phyloP scores from a whole-genome alignment of 305 asterid species.

The Vinca major region DNA sequence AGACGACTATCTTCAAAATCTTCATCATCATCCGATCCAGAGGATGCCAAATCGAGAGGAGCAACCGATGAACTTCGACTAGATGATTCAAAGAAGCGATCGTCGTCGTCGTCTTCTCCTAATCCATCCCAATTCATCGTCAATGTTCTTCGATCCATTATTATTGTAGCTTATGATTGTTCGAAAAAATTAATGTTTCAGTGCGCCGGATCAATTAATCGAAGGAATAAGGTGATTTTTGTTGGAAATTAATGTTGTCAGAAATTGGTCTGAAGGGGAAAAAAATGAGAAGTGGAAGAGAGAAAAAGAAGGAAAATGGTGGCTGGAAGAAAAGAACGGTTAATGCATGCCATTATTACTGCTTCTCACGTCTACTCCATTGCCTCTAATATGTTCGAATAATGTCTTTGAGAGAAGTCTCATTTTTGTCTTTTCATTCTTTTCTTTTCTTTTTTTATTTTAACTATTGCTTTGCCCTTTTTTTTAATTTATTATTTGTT shows the following conservation, averaged over 20 bases:
- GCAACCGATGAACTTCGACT: conserved; percentile 48
- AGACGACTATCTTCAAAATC: conserved; percentile 67
- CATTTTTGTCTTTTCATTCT: too few relatives aligned
- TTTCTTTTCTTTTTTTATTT: background rate
- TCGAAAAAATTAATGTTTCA: background rate
- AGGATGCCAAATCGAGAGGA: conserved; percentile 40
- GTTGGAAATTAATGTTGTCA: conserved; percentile 8
- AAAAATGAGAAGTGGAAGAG: conserved; percentile 40
- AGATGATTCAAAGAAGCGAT: conserved; percentile 58
- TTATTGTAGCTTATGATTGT: conserved; percentile 21
- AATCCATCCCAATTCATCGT: conserved; percentile 88
- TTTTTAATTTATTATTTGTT: too few relatives aligned
- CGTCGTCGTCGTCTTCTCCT: conserved; percentile 71
- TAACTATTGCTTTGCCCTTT: too few relatives aligned
- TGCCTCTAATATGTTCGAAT: background rate
- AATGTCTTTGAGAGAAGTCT: background rate
- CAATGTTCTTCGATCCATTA: conserved; percentile 62
- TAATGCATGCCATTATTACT: conserved; percentile 13
- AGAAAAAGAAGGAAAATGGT: conserved; percentile 45
- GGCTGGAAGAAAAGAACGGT: conserved; percentile 12
- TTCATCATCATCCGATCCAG: conserved; percentile 49
- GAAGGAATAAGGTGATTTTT: background rate
- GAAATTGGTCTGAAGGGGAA: conserved; percentile 2
- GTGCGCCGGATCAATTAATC: conserved; percentile 6
- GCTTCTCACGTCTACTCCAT: conserved; percentile 15